phyloP scores from a whole-genome alignment of 768 basidiomycete species.

The Coprinopsis marcescibilis region DNA sequence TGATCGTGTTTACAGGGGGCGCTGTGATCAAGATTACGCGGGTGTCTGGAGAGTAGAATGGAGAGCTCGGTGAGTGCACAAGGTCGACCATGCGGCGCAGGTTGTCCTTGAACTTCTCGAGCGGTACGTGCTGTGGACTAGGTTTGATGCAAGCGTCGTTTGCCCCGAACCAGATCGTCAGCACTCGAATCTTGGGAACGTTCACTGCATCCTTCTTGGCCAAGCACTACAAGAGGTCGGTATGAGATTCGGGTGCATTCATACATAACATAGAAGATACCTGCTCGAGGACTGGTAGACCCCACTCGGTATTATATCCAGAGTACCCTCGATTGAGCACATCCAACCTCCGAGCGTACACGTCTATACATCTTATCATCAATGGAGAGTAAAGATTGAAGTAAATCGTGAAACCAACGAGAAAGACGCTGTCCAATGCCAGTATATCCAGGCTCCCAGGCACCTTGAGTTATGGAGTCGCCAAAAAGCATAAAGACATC shows the following conservation, averaged over 20 bases:
- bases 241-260: not conserved
- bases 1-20: constrained; percentile 70
- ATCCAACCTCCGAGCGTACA: constrained; percentile 76
- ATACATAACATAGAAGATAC: constrained; percentile 25
- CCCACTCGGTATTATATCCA: constrained; percentile 89
- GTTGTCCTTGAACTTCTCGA: constrained; percentile 58
- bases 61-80: constrained; percentile 56
- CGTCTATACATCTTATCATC: constrained; percentile 37
- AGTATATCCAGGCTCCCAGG: constrained; percentile 43
- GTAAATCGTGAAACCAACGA: constrained; percentile 34
- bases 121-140: constrained; percentile 71
- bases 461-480: constrained; percentile 74
- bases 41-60: constrained; percentile 65
- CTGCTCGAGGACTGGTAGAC: constrained; percentile 71
- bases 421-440: constrained; percentile 69
- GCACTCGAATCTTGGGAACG: constrained; percentile 57
- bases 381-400: not conserved
- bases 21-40: constrained; percentile 78
- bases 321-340: constrained; percentile 80
- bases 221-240: constrained; percentile 42
- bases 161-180: constrained; percentile 86
- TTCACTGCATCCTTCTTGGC: constrained; percentile 41
- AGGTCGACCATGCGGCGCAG: constrained; percentile 55
- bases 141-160: constrained; percentile 76
- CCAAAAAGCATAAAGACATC: constrained; percentile 74